Evolutionary conservation across 2,329 filamentous ascomycete genomes (phyloP).

Genomic region (Elsinoe ampelina): DNA sequence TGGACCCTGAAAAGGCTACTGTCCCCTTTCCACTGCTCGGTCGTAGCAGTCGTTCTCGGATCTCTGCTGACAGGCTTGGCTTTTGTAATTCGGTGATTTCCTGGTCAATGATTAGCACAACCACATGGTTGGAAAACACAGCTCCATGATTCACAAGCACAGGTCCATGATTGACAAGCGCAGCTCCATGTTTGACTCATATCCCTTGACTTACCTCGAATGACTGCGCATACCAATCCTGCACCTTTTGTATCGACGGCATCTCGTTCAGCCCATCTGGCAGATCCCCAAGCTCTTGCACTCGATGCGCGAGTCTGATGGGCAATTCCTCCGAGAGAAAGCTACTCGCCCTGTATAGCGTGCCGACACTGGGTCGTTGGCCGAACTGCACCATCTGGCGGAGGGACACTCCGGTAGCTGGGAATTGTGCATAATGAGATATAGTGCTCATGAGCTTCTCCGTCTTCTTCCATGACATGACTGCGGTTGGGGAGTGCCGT

Average conservation of each 20-base stretch:
- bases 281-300: slow-evolving; percentile 83
- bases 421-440: slow-evolving; percentile 93
- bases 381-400: slow-evolving; percentile 99
- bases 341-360: slow-evolving; percentile 92
- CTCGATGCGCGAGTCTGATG: slow-evolving; percentile 89
- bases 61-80: slow-evolving; percentile 64
- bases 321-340: slow-evolving; percentile 97
- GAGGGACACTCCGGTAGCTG: slow-evolving; percentile 89
- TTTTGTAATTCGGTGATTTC: slow-evolving; percentile 84
- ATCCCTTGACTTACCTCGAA: slow-evolving; percentile 65
- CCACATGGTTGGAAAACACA: no score
- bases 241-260: slow-evolving; percentile 89
- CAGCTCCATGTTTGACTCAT: slow-evolving; percentile 10
- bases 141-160: no score
- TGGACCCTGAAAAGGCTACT: slow-evolving; percentile 67
- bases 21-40: slow-evolving; percentile 52
- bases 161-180: no score
- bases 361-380: slow-evolving; percentile 77
- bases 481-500: not conserved
- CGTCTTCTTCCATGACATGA: slow-evolving; percentile 88
- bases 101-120: slow-evolving; percentile 39
- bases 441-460: slow-evolving; percentile 93
- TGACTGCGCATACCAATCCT: slow-evolving; percentile 98
- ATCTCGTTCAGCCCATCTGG: slow-evolving; percentile 96
- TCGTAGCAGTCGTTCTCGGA: slow-evolving; percentile 69